Percentiles rank a stretch among this genome's conserved stretches.
These are phyloP conservation scores for Xylariales sp. DNA, from an alignment of 2,329 filamentous ascomycete genomes.

Conservation along the genomic window DNA sequence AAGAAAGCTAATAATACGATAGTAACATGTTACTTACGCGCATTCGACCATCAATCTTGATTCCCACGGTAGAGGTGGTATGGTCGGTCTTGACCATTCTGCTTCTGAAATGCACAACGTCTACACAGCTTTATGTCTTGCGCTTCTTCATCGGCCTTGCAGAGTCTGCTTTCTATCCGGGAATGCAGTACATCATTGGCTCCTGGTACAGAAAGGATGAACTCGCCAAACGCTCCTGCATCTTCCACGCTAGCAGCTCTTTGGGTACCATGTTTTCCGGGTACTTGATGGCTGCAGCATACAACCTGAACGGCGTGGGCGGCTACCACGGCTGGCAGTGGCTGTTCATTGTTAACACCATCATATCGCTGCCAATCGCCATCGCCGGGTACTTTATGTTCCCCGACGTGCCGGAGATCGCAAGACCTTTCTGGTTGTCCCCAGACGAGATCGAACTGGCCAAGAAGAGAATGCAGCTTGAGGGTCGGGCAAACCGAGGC, in stretches of 20 bases:
- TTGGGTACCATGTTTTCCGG: slow-evolving; percentile 38
- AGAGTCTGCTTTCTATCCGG: slow-evolving; percentile 22
- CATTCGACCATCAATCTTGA: slow-evolving; percentile 30
- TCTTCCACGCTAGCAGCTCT: slow-evolving; percentile 27
- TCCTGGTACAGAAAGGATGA: slow-evolving; percentile 33
- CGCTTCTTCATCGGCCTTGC: slow-evolving; percentile 30
- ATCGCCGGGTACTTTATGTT: slow-evolving; percentile 41
- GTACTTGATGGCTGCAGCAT: slow-evolving; percentile 50
- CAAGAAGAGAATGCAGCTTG: slow-evolving; percentile 35
- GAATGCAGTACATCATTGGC: slow-evolving; percentile 30
- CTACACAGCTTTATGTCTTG: slow-evolving; percentile 27
- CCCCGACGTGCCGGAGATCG: slow-evolving; percentile 35
- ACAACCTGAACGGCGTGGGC: slow-evolving; percentile 39
- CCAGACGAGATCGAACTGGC: slow-evolving; percentile 32
- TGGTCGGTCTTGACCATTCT: slow-evolving; percentile 29
- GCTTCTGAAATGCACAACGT: slow-evolving; percentile 25
- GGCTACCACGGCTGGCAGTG: slow-evolving; percentile 52
- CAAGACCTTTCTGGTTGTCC: slow-evolving; percentile 31
- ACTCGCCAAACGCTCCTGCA: slow-evolving; percentile 40
- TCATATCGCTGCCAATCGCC: slow-evolving; percentile 49
- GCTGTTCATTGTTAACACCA: slow-evolving; percentile 49
- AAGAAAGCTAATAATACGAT: background rate
- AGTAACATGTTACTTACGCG: slow-evolving; percentile 29
- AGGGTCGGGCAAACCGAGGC: slow-evolving; percentile 37
- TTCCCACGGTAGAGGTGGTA: slow-evolving; percentile 26